Evolutionary conservation across 2,329 filamentous ascomycete genomes (phyloP).

Genomic region (Colletotrichum paranaense): DNA sequence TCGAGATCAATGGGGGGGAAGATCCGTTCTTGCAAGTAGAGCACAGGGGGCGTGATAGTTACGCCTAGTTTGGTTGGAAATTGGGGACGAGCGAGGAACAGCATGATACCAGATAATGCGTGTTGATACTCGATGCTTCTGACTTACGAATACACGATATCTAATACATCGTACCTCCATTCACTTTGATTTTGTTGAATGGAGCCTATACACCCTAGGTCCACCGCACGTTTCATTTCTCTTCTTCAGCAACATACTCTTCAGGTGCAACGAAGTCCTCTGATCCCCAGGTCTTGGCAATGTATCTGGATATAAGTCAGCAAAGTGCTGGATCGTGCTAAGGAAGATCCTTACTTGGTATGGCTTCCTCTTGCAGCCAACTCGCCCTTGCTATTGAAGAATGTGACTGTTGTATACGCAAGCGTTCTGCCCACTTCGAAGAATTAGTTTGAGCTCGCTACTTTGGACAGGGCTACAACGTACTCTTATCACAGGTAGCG

Average conservation of each 20-base stretch:
- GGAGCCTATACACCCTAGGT: no score
- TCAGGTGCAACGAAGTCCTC: constrained; percentile 51
- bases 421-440: constrained; percentile 70
- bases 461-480: constrained; percentile 28
- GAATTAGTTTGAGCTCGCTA: not conserved
- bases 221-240: constrained; percentile 22
- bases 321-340: no score
- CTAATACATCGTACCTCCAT: not conserved
- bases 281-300: constrained; percentile 50
- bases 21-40: no score
- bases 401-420: constrained; percentile 70
- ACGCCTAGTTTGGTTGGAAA: not conserved
- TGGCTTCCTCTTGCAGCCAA: constrained; percentile 72
- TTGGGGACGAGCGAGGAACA: not conserved
- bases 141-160: not conserved
- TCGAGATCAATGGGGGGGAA: not conserved
- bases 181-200: not conserved
- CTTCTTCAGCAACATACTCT: constrained; percentile 46
- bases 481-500: constrained; percentile 72
- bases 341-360: constrained; percentile 59
- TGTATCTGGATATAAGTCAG: constrained; percentile 48
- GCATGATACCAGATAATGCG: not conserved
- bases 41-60: not conserved
- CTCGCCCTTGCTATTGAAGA: constrained; percentile 68
- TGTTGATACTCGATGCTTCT: not conserved